Evolutionary conservation across 768 basidiomycete genomes (phyloP).

Genomic region (Russula olivacea): DNA sequence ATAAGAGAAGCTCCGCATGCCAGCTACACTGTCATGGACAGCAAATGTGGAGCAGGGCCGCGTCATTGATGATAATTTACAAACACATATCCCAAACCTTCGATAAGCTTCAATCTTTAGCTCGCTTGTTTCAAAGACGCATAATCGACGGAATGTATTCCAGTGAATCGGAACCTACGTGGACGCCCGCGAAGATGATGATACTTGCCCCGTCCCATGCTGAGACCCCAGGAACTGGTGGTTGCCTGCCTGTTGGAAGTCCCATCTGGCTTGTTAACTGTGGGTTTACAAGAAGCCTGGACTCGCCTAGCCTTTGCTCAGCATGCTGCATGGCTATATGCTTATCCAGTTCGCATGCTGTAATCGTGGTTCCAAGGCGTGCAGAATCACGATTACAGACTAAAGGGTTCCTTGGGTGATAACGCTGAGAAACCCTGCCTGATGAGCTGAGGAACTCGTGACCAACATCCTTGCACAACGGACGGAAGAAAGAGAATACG

Average conservation of each 20-base stretch:
- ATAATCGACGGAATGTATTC: neutral
- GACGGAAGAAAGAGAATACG: slow-evolving; percentile 1
- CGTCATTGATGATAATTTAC: neutral
- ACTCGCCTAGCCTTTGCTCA: neutral
- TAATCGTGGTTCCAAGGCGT: neutral
- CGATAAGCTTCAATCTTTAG: neutral
- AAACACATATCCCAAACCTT: neutral
- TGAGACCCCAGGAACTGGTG: neutral
- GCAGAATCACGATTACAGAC: neutral
- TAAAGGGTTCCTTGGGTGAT: neutral
- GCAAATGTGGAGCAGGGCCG: neutral
- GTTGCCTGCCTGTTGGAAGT: neutral
- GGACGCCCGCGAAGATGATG: neutral
- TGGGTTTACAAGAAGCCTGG: neutral
- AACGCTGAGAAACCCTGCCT: neutral
- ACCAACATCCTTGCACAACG: slow-evolving; percentile 9
- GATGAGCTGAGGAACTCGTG: neutral
- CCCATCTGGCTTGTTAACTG: neutral
- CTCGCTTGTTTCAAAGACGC: neutral
- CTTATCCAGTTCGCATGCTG: neutral
- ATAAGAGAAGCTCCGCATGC: neutral
- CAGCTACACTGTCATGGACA: neutral
- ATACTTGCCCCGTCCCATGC: neutral
- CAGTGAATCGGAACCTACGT: neutral
- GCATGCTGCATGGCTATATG: neutral